A percentile compares a stretch with the other conserved stretches of the same genome.
Conservation (phyloP, 257 asterid genomes). For the Solanum chmielewskii region DNA sequence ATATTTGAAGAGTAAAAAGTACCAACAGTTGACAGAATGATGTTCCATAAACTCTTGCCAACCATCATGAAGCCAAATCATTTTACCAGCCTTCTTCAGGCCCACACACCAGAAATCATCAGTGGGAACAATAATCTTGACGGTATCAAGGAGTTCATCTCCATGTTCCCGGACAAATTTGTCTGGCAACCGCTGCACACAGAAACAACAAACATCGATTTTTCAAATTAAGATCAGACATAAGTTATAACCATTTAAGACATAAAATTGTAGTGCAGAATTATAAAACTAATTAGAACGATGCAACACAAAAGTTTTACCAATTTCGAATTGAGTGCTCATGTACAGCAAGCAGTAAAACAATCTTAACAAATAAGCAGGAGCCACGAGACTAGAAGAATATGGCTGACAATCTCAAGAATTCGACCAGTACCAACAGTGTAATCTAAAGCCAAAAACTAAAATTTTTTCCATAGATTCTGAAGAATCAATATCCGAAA, state of each 20-base stretch:
- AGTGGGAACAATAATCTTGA: background rate
- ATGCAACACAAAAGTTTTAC: background rate
- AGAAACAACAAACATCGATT: background rate
- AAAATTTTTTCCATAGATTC: background rate
- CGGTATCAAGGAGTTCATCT: background rate
- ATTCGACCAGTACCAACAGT: background rate
- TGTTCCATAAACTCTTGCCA: slow-evolving; percentile 2
- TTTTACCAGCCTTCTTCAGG: background rate
- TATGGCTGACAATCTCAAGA: background rate
- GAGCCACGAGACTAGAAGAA: background rate
- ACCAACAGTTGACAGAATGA: background rate
- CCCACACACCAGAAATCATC: slow-evolving; percentile 3
- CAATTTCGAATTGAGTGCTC: background rate
- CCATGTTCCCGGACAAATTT: background rate
- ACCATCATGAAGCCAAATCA: slow-evolving; percentile 5
- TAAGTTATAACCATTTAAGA: background rate
- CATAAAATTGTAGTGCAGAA: background rate
- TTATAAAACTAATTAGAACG: background rate
- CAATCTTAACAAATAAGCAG: background rate
- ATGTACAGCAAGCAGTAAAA: background rate
- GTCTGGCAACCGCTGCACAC: slow-evolving; percentile 7
- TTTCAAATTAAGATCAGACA: background rate
- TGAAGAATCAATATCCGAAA: background rate
- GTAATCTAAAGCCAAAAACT: background rate
- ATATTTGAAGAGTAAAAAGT: slow-evolving; percentile 3